phyloP scores from a whole-genome alignment of 805 yeast species.

The Candida nitratophila region DNA sequence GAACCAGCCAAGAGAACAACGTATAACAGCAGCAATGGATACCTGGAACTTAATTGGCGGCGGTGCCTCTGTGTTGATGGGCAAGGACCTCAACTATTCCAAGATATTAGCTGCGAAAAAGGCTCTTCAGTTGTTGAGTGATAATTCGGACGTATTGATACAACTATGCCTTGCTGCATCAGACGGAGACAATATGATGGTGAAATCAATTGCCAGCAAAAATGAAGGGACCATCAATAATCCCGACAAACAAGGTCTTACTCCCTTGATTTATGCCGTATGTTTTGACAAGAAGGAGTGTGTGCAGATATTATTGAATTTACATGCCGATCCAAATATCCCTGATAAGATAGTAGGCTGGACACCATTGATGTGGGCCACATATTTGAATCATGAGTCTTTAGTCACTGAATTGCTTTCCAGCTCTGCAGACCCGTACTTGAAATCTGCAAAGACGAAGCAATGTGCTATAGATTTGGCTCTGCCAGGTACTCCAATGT shows the following conservation, averaged over 20 bases:
- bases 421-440: conserved; percentile 56
- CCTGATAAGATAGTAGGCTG: conserved; percentile 45
- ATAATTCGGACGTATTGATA: conserved; percentile 23
- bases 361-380: conserved; percentile 85
- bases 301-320: conserved; percentile 39
- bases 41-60: neutral
- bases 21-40: neutral
- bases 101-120: conserved; percentile 30
- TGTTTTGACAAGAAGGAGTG: conserved; percentile 43
- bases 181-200: conserved; percentile 26
- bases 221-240: conserved; percentile 15
- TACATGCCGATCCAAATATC: conserved; percentile 41
- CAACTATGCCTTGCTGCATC: conserved; percentile 31
- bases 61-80: neutral
- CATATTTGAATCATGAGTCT: conserved; percentile 49
- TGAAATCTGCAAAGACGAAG: conserved; percentile 25
- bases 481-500: conserved; percentile 47
- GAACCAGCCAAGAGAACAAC: no score
- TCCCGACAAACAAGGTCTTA: conserved; percentile 33
- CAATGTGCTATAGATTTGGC: conserved; percentile 54
- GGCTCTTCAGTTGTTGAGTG: conserved; percentile 23
- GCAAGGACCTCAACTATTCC: conserved; percentile 20
- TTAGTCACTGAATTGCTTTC: conserved; percentile 52
- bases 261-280: conserved; percentile 46
- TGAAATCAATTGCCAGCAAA: conserved; percentile 20